Base-by-base conservation (phyloP, 2,329 filamentous ascomycete genomes). In the Nemania serpens region DNA sequence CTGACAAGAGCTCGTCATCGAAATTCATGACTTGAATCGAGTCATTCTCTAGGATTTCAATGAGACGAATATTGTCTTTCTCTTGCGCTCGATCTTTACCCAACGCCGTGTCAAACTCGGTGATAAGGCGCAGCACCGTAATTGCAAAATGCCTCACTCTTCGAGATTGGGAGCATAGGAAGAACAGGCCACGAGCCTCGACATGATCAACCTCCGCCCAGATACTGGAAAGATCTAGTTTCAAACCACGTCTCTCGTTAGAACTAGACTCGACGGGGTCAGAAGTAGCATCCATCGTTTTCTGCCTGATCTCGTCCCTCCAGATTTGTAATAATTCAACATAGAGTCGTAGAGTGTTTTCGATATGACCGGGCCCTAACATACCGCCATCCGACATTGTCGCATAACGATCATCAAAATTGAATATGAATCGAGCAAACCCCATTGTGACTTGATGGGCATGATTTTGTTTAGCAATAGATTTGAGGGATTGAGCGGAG, bases 381-480 rank as follows among this genome's bases (percentile, higher is more conserved):
- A 99, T 95, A 2, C 95, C 95, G 34, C 96, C 95, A 71, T 99
- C 95, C 10, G 93, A 97, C 88, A 98, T 97, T 34, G 95, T 98
- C 1, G 94, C 92, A 75, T 99, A 99, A 22, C 93, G 88, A 67
- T 96, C 93, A 74, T 99, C 96, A 74, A 98, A 99, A 68, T 95
- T 97, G 79, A 99, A 99, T 55, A 99, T 99, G 76, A 98, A 99
- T 25, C 93, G 85, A 39, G 95, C 91, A 76, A 99, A 99, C 0
- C 95, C 94, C 76, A 96, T 97, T 0, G 93, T 97, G 2, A 99
- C 95, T 74, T 95, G 91, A 68, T 99, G 93, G 0, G 95, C 93
- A 76, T 97, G 91, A 7, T 90, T 91, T 71, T 99, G 95, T 34
- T 91, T 85, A 11, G 96, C 95, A 69, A 99, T 99, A 0, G 94